These are phyloP conservation scores for Alternaria sp. DNA, from an alignment of 2,329 filamentous ascomycete genomes.

Conservation along the genomic window DNA sequence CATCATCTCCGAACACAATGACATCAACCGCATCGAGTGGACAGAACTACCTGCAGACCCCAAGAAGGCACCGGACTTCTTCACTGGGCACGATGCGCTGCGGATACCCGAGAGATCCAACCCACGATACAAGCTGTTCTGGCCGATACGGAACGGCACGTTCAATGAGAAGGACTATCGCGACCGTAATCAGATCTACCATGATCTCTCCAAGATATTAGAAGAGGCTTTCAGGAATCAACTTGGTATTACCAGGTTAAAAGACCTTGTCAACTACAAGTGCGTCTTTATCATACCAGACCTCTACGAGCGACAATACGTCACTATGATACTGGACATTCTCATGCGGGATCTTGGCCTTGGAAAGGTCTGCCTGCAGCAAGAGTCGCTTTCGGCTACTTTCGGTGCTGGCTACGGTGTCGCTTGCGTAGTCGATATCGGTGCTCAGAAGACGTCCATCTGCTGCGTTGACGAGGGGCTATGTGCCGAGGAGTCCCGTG, in stretches of 20 bases:
- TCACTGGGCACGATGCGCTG: conserved; percentile 81
- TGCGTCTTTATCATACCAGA: conserved; percentile 98
- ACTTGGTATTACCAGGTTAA: conserved; percentile 76
- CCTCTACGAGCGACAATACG: conserved; percentile 92
- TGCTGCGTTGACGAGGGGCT: conserved; percentile 97
- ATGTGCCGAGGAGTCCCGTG: conserved; percentile 88
- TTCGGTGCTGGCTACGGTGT: conserved; percentile 95
- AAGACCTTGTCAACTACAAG: conserved; percentile 87
- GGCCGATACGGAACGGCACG: conserved; percentile 86
- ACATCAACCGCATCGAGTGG: conserved; percentile 93
- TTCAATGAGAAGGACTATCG: conserved; percentile 90
- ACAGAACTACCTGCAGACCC: conserved; percentile 74
- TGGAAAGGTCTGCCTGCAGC: conserved; percentile 87
- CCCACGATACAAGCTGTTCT: conserved; percentile 89
- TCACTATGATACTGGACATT: conserved; percentile 82
- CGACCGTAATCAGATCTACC: conserved; percentile 78
- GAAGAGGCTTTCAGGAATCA: conserved; percentile 88
- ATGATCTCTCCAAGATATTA: conserved; percentile 86
- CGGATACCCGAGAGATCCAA: conserved; percentile 88
- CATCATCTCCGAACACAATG: conserved; percentile 91
- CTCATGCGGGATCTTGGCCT: conserved; percentile 91
- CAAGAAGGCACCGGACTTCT: conserved; percentile 71
- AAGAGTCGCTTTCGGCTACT: conserved; percentile 92
- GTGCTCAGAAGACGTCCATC: conserved; percentile 95
- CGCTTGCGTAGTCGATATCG: conserved; percentile 93